These are phyloP conservation scores for Myriosclerotinia scirpicola DNA, from an alignment of 2,329 filamentous ascomycete species.

Conservation along the genomic window DNA sequence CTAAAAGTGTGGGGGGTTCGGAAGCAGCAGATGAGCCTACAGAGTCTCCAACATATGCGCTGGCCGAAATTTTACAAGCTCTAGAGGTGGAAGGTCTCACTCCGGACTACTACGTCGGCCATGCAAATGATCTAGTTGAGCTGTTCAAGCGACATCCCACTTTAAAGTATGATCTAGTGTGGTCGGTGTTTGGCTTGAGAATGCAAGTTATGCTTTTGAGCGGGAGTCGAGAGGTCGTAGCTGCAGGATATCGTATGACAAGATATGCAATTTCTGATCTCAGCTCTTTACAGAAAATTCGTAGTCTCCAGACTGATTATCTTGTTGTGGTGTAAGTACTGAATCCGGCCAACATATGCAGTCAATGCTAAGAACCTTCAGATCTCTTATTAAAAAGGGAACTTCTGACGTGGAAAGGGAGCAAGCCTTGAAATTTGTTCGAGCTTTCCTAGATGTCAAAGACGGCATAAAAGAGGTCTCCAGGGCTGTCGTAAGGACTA, in stretches of 20 bases:
- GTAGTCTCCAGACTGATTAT: constrained; percentile 85
- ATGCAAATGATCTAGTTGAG: constrained; percentile 90
- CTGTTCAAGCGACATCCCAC: constrained; percentile 92
- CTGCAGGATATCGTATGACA: constrained; percentile 89
- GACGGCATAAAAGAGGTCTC: constrained; percentile 87
- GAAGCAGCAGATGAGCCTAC: constrained; percentile 62
- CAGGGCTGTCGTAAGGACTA: constrained; percentile 79
- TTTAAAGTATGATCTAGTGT: constrained; percentile 93
- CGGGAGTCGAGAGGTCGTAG: constrained; percentile 92
- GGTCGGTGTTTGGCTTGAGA: constrained; percentile 89
- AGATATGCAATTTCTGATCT: constrained; percentile 93
- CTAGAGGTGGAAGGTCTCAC: constrained; percentile 84
- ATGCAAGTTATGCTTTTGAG: constrained; percentile 96
- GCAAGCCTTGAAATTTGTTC: constrained; percentile 93
- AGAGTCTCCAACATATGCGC: constrained; percentile 88
- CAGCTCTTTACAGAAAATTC: constrained; percentile 83
- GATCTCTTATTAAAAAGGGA: constrained; percentile 88
- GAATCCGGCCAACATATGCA: not conserved
- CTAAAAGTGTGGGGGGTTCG: constrained; percentile 57
- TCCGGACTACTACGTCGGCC: constrained; percentile 91
- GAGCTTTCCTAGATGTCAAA: constrained; percentile 93
- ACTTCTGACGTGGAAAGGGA: constrained; percentile 97
- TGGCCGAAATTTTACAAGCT: constrained; percentile 87
- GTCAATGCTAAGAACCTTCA: constrained; percentile 37
- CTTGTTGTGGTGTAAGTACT: constrained; percentile 69